Percentiles rank a stretch among this genome's conserved stretches.
Evolutionary conservation across 768 basidiomycete genomes (phyloP).

Genomic region (Kondoa malvinella): DNA sequence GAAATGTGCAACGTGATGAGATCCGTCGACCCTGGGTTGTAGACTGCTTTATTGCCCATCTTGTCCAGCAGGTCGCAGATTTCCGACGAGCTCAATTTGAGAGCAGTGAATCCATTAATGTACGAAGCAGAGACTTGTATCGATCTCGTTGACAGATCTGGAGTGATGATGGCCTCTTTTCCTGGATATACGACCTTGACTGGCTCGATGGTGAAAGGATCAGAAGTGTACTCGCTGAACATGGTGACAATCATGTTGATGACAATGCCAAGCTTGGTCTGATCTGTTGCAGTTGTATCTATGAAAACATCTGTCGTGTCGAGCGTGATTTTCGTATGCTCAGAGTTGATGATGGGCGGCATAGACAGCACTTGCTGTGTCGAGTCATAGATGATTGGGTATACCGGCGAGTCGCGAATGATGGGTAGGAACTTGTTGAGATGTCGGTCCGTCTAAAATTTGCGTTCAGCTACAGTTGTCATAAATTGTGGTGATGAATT

Average conservation of each 20-base stretch:
- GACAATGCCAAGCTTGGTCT: conserved; percentile 89
- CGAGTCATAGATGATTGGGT: conserved; percentile 91
- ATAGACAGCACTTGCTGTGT: conserved; percentile 77
- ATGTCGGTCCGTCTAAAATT: conserved; percentile 71
- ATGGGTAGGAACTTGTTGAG: conserved; percentile 74
- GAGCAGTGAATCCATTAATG: conserved; percentile 88
- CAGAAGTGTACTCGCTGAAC: conserved; percentile 91
- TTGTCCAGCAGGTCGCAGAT: conserved; percentile 56
- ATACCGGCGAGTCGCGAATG: conserved; percentile 84
- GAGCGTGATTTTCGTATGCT: conserved; percentile 89
- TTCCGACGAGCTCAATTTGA: conserved; percentile 48
- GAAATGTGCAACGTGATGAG: conserved; percentile 62
- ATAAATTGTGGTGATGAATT: conserved; percentile 22
- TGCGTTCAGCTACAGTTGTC: background rate
- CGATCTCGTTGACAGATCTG: conserved; percentile 56
- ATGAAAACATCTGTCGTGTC: conserved; percentile 89
- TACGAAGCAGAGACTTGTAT: conserved; percentile 68
- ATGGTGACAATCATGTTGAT: conserved; percentile 88
- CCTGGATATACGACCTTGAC: conserved; percentile 51
- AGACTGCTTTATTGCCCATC: conserved; percentile 44
- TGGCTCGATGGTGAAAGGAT: conserved; percentile 87
- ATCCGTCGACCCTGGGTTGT: conserved; percentile 35
- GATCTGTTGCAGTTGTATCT: conserved; percentile 89
- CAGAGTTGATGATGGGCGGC: conserved; percentile 96
- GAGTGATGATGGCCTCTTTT: conserved; percentile 56